Evolutionary conservation across 257 asterid species (phyloP), one percentile per base, ranked within the genome.

Genomic region (Fraxinus quadrangulata): DNA sequence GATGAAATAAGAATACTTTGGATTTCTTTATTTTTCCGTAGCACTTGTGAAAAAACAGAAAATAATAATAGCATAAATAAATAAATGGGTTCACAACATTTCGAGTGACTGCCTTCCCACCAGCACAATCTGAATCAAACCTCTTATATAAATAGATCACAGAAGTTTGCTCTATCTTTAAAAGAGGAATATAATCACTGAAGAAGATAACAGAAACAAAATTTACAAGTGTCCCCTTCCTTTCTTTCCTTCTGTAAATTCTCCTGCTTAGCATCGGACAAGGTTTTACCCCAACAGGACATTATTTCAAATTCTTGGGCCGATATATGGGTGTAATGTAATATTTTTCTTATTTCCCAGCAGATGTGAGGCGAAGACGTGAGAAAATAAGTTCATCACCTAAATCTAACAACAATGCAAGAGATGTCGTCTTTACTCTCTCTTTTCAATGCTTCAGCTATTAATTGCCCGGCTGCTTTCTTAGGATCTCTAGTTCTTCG

Each of bases 371-470:
- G 26, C 65, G n/a, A 17, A 19, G 65, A 54, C 65, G 12, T 19
- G 12, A 54, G 2, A 63, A 26, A 26, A 63, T 9, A 3, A 63
- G 36, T 63, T 10, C 69, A 63, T 63, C 36, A 26, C n/a, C 65
- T 54, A 3, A 92, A 92, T 13, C 94, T 93, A 75, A 94, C 89
- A 21, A 94, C 96, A 7, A 94, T 82, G 95, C 97, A 92, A 23
- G 98, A 92, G 70, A 92, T 91, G 69, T 94, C 98, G 12, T 94
- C 98, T 88, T 89, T 92, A 69, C 98, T 94, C 24, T 94, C 97
- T 82, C 94, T 85, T 82, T 86, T 69, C 85, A 94, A 45, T n/a
- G 97, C 95, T 84, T 92, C 98, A 0, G 59, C 30, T 2, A 87
- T 94, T 17, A 94, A 85, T 71, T 87, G 92, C 67, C 89, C 91